A percentile compares a stretch with the other conserved stretches of the same genome.
Evolutionary conservation across 306 rosid genomes (phyloP).

Genomic region (Lathyrus aphaca): DNA sequence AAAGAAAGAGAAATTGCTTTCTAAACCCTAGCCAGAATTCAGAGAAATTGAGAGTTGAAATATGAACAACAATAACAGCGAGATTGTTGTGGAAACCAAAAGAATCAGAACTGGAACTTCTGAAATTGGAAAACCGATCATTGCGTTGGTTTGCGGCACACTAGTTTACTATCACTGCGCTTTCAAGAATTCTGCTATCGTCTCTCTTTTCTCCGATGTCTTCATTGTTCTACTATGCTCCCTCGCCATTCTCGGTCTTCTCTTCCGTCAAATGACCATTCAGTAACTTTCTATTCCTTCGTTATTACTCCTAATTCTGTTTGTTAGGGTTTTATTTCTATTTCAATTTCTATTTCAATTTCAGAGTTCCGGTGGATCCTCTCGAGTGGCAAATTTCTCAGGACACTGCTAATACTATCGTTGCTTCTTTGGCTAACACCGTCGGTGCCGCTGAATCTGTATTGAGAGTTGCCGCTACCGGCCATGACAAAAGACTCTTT

Average conservation of each 20-base stretch:
- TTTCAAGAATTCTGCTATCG: slow-evolving; percentile 60
- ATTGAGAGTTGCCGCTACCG: slow-evolving; percentile 93
- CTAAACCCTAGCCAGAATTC: neutral
- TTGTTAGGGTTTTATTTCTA: neutral
- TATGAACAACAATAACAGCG: too few species aligned
- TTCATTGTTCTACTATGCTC: slow-evolving; percentile 93
- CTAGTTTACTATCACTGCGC: slow-evolving; percentile 91
- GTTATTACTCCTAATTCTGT: too few species aligned
- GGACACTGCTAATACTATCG: slow-evolving; percentile 76
- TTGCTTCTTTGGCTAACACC: slow-evolving; percentile 85
- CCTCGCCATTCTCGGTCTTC: slow-evolving; percentile 95
- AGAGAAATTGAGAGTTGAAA: too few species aligned
- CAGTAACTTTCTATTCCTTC: neutral
- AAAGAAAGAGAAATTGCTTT: neutral
- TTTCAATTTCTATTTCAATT: neutral
- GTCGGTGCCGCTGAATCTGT: slow-evolving; percentile 94
- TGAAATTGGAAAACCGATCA: slow-evolving; percentile 52
- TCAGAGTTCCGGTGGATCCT: slow-evolving; percentile 93
- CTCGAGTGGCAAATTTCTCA: slow-evolving; percentile 96
- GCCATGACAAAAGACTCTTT: slow-evolving; percentile 92
- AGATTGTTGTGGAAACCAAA: neutral
- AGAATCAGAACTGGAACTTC: neutral
- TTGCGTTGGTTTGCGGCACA: slow-evolving; percentile 62
- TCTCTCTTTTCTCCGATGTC: slow-evolving; percentile 85
- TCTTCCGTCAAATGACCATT: slow-evolving; percentile 81